Conservation (phyloP, 306 rosid species). For the Trichosanthes truncata region DNA sequence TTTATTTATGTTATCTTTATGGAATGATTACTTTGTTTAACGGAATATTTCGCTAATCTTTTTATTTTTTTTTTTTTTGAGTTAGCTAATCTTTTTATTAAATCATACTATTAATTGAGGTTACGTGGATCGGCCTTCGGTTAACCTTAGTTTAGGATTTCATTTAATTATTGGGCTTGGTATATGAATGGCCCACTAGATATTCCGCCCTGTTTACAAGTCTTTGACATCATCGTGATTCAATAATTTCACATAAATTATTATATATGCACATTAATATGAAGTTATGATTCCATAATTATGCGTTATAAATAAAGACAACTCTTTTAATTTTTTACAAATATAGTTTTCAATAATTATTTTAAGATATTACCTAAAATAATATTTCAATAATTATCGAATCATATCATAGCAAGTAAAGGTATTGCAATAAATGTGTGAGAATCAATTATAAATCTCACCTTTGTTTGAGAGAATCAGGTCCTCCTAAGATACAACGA, state of each 20-base stretch:
- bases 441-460: no score
- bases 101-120: not conserved
- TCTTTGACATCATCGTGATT: not conserved
- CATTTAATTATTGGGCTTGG: not conserved
- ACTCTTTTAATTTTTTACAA: not conserved
- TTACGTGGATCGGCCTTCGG: not conserved
- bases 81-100: not conserved
- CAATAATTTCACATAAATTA: not conserved
- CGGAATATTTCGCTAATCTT: not conserved
- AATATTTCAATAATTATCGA: not conserved
- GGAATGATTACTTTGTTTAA: not conserved
- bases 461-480: no score
- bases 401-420: not conserved
- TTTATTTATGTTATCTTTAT: not conserved
- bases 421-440: no score
- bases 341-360: not conserved
- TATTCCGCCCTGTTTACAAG: not conserved
- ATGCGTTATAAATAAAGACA: not conserved
- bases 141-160: not conserved
- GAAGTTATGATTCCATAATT: not conserved
- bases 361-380: not conserved
- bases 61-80: no score
- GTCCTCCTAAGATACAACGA: not conserved
- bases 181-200: not conserved
- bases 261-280: not conserved